Evolutionary conservation across 2,329 filamentous ascomycete species (phyloP), one percentile per base, ranked within the genome.

Genomic region (Pseudogymnoascus sp.): DNA sequence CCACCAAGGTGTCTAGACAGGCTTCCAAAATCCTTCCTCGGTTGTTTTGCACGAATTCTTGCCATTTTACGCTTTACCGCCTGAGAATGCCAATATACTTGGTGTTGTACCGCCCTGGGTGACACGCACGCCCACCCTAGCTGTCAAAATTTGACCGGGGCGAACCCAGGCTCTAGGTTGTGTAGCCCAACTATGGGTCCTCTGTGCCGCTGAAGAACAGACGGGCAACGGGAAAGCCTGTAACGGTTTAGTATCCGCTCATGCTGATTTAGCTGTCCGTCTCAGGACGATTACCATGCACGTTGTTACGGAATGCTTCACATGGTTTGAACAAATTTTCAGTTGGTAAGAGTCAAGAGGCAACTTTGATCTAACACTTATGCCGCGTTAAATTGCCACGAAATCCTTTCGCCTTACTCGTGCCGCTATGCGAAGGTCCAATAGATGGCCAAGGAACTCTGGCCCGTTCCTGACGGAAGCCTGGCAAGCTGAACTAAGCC

Each of bases 101-200:
- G 13, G 48, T 33, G 48, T 55, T 55, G 48, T 55, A 55, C 48
- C 48, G 21, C n/a, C 48, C 29, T 6, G 48, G 29, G 15, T 55
- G 10, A 13, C 36, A 21, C 21, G 21, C 18, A 45, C 8, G 40
- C 40, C 21, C 29, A 55, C n/a, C 48, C 29, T 10, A 15, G 48
- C 48, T 55, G 48, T 33, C 29, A 35, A 33, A 15, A 33, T 15
- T 35, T 55, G 48, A 29, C 48, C 48, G 48, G 21, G 35, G n/a
- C 35, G 48, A 55, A 55, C 13, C 29, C 35, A 55, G 48, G 29
- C 35, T 55, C 48, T 55, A 18, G 48, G 27, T 35, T 18, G 12
- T 18, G 48, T 52, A 48, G 45, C 48, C 48, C 48, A 55, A 55
- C 29, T 55, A 55, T 55, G 48, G 48, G 48, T 55, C 48, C 29